Evolutionary conservation across 805 yeast genomes (phyloP).

Genomic region (Babjeviella inositovora): DNA sequence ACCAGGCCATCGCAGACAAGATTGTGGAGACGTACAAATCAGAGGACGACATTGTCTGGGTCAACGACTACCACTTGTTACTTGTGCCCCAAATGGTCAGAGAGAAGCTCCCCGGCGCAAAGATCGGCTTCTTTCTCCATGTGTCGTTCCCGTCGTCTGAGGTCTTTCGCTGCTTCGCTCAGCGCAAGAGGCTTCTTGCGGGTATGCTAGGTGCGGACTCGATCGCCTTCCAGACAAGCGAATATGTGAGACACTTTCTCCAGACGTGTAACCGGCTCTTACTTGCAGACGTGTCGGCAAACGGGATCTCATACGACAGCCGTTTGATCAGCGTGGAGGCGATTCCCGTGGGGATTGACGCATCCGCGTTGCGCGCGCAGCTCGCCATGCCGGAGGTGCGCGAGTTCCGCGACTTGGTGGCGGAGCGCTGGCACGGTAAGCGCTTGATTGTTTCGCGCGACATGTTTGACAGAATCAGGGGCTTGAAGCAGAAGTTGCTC

Average conservation of each 20-base stretch:
- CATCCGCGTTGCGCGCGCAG: conserved; percentile 29
- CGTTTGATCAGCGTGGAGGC: conserved; percentile 36
- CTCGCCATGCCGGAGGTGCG: conserved; percentile 31
- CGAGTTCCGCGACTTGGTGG: conserved; percentile 54
- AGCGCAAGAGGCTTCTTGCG: conserved; percentile 54
- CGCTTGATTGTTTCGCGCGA: conserved; percentile 75
- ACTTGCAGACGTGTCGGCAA: conserved; percentile 63
- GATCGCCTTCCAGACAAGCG: conserved; percentile 81
- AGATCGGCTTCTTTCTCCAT: conserved; percentile 84
- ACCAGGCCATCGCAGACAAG: conserved; percentile 67
- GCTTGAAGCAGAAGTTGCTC: conserved; percentile 70
- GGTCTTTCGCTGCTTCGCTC: conserved; percentile 88
- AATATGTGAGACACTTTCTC: conserved; percentile 83
- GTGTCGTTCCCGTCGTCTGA: conserved; percentile 93
- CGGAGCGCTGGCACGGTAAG: conserved; percentile 63
- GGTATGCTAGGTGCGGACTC: conserved; percentile 87
- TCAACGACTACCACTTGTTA: conserved; percentile 86
- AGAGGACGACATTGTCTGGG: conserved; percentile 72
- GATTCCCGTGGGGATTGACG: conserved; percentile 72
- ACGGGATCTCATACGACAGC: conserved; percentile 45
- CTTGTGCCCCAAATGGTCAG: conserved; percentile 79
- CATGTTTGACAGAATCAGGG: conserved; percentile 75
- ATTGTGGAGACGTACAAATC: conserved; percentile 48
- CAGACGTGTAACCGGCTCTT: conserved; percentile 80
- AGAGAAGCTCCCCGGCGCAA: conserved; percentile 58